Evolutionary conservation across 257 asterid species (phyloP), one percentile per base, ranked within the genome.

Genomic region (Capsicum rhomboideum): DNA sequence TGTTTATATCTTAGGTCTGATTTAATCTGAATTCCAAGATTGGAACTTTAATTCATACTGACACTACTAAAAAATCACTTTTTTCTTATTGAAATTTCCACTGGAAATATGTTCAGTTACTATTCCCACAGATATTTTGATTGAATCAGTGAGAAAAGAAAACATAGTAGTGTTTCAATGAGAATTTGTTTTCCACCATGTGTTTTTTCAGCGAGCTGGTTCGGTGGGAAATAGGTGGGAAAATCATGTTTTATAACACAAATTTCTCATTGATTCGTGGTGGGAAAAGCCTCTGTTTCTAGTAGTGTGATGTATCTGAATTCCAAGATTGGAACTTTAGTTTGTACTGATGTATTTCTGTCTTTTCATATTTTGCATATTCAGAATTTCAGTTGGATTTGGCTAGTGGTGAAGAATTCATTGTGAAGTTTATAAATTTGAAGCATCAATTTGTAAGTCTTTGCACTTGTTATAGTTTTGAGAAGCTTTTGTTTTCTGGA

Each of bases 301-400:
- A 34, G 40, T 34, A 1, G 61, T 75, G 2, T 74, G 71, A 13
- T 63, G 6, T 28, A 63, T 63, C 40, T 64, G 46, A 8, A 16
- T 16, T 75, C 17, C 59, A 82, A 82, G 80, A 50, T 29, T 71
- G 44, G 66, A 82, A 63, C 59, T 64, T 44, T 34, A n/a, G 20
- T 31, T 66, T 17, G 50, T 56, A 46, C 78, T 82, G 85, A 82
- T 40, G 44, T 56, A 29, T 50, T 10, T 63, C 63, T 82, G 46
- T 28, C 75, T 2, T n/a, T 80, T 46, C 29, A 16, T 21, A 3
- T 75, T 75, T 49, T 49, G 17, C 16, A 74, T 75, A 75, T 64
- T 44, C 85, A 82, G 80, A 67, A 66, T 29, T 75, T 26, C 61
- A 49, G 63, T 67, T 82, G 85, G 63, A 28, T 82, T 82, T 29